These are phyloP conservation scores for Platanus orientalis DNA, from an alignment of 164 flowering plant genomes.

Conservation along the genomic window DNA sequence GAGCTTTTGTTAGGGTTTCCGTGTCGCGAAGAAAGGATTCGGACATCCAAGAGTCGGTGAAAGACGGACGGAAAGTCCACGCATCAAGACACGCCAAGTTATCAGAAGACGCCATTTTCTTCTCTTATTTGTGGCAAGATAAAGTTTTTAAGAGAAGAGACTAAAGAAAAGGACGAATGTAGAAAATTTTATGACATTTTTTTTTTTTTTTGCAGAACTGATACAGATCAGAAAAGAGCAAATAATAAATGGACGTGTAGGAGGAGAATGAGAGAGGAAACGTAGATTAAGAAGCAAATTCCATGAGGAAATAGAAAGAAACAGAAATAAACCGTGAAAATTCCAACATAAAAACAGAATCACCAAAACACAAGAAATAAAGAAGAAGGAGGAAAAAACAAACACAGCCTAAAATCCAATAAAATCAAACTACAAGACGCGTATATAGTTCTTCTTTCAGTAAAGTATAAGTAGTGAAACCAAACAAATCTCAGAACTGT, in stretches of 20 bases:
- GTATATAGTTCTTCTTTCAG: not conserved
- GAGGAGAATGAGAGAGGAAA: too few species aligned
- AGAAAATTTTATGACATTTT: not conserved
- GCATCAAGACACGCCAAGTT: slow-evolving; percentile 45
- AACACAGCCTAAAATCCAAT: too few species aligned
- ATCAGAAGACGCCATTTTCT: slow-evolving; percentile 51
- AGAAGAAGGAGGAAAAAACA: too few species aligned
- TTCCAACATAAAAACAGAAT: too few species aligned
- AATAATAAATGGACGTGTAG: too few species aligned
- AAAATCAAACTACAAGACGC: too few species aligned
- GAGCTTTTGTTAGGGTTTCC: slow-evolving; percentile 63
- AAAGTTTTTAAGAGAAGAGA: not conserved
- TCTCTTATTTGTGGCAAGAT: not conserved
- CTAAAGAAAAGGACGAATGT: not conserved
- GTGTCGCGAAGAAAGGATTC: slow-evolving; percentile 60
- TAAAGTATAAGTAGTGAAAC: not conserved
- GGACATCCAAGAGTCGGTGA: slow-evolving; percentile 52
- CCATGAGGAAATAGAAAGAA: too few species aligned
- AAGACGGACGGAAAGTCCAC: slow-evolving; percentile 39
- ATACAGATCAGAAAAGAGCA: too few species aligned
- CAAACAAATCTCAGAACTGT: not conserved
- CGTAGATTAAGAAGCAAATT: too few species aligned
- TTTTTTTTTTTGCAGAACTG: too few species aligned
- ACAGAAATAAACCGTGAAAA: too few species aligned
- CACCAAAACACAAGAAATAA: too few species aligned